Percentiles rank a stretch among this genome's conserved stretches.
Conservation (phyloP, 805 yeast genomes). For the Yamadazyma paraphyllophila region DNA sequence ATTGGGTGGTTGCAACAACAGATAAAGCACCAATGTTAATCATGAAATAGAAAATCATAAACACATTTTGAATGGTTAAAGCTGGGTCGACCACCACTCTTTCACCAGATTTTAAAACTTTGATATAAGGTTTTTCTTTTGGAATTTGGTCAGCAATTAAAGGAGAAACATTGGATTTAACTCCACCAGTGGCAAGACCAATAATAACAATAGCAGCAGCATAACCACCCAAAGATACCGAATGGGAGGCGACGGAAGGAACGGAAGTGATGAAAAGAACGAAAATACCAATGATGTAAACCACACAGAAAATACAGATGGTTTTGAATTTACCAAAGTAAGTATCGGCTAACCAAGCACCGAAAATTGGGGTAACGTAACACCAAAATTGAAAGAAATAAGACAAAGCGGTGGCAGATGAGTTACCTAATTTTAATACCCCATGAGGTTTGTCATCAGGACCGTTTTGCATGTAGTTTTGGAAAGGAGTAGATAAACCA, state of each 20-base stretch:
- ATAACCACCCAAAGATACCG: conserved; percentile 64
- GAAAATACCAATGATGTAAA: conserved; percentile 62
- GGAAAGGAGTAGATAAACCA: conserved; percentile 73
- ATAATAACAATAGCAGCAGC: conserved; percentile 54
- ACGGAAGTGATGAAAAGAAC: conserved; percentile 68
- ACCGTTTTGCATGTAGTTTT: conserved; percentile 69
- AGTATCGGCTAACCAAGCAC: conserved; percentile 75
- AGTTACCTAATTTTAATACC: conserved; percentile 57
- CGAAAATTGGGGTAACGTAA: conserved; percentile 74
- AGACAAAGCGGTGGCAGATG: conserved; percentile 68
- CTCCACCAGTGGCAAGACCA: conserved; percentile 80
- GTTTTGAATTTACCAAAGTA: conserved; percentile 71
- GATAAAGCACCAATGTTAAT: conserved; percentile 75
- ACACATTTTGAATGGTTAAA: conserved; percentile 68
- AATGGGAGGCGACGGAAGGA: conserved; percentile 50
- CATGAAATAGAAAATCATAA: conserved; percentile 73
- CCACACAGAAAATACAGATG: conserved; percentile 55
- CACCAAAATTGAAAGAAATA: conserved; percentile 82
- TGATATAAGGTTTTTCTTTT: conserved; percentile 37
- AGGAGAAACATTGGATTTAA: conserved; percentile 73
- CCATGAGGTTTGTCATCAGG: conserved; percentile 40
- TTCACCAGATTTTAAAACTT: conserved; percentile 39
- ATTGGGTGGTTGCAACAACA: conserved; percentile 72
- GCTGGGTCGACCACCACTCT: conserved; percentile 56
- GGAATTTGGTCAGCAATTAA: conserved; percentile 65